Percentiles rank a stretch among this genome's conserved stretches.
Conservation (phyloP, 2,329 filamentous ascomycete species). For the Xylariaceae sp. region DNA sequence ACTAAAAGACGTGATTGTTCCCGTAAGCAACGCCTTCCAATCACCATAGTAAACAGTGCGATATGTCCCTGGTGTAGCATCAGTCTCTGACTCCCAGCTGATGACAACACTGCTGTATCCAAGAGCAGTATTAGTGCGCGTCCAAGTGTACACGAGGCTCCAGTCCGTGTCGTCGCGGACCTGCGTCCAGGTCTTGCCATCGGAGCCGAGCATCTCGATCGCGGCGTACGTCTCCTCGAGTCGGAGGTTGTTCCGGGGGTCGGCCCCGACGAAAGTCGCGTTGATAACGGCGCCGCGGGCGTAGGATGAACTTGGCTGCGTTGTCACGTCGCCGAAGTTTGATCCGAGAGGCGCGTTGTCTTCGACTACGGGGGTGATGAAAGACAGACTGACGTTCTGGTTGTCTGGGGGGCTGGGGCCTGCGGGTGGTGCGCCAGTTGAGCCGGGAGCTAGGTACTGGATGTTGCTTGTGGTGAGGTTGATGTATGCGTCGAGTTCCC, state of each 20-base stretch:
- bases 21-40: constrained; percentile 60
- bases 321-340: constrained; percentile 64
- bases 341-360: constrained; percentile 65
- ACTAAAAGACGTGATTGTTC: constrained; percentile 62
- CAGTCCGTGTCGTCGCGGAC: constrained; percentile 76
- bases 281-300: constrained; percentile 57
- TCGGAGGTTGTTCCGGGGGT: constrained; percentile 82
- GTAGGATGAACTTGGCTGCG: constrained; percentile 52
- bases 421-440: constrained; percentile 39
- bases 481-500: constrained; percentile 82
- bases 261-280: constrained; percentile 77
- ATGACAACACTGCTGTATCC: constrained; percentile 67
- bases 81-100: constrained; percentile 71
- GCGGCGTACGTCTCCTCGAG: constrained; percentile 74
- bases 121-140: constrained; percentile 45
- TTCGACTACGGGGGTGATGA: constrained; percentile 75
- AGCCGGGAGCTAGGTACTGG: constrained; percentile 55
- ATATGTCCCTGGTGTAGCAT: constrained; percentile 64
- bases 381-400: constrained; percentile 67
- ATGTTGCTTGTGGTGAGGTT: constrained; percentile 75
- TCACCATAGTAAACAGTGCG: constrained; percentile 82
- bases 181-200: constrained; percentile 53
- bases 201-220: constrained; percentile 58
- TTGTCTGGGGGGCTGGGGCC: constrained; percentile 75
- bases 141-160: constrained; percentile 79